phyloP scores from a whole-genome alignment of 768 basidiomycete species.

The Macrolepiota fuliginosa region DNA sequence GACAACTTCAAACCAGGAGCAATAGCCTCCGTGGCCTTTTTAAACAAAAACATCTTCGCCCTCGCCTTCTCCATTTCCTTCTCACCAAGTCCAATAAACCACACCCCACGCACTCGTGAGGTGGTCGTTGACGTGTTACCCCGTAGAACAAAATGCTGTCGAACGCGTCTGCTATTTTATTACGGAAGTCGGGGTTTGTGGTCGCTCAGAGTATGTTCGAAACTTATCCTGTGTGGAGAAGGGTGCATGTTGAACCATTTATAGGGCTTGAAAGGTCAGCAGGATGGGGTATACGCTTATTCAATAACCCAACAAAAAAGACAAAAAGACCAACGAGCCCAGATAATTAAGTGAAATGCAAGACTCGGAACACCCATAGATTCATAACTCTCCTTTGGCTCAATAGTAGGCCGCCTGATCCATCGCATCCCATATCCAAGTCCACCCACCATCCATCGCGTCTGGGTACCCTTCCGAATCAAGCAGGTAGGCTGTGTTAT shows the following conservation, averaged over 20 bases:
- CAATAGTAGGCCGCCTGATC: conserved; percentile 49
- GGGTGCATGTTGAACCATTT: too few species aligned
- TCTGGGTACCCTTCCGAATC: conserved; percentile 61
- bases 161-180: background rate
- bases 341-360: too few species aligned
- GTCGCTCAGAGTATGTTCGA: background rate
- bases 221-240: background rate
- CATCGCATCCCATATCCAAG: conserved; percentile 40
- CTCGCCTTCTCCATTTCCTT: too few species aligned
- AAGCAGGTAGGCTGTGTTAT: conserved; percentile 47
- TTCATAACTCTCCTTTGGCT: conserved; percentile 56
- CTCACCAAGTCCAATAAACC: too few species aligned
- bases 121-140: background rate
- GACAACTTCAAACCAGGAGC: too few species aligned
- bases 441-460: conserved; percentile 35
- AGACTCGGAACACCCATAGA: conserved; percentile 16
- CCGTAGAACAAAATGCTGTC: background rate
- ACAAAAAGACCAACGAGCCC: background rate
- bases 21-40: too few species aligned
- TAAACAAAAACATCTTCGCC: too few species aligned
- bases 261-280: too few species aligned
- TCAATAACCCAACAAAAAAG: conserved; percentile 19
- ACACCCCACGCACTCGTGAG: background rate
- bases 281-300: conserved; percentile 15
- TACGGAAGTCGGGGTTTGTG: background rate